Percentiles rank a stretch among this genome's conserved stretches.
Evolutionary conservation across 805 yeast species (phyloP).

Genomic region (Maudiozyma bulderi): DNA sequence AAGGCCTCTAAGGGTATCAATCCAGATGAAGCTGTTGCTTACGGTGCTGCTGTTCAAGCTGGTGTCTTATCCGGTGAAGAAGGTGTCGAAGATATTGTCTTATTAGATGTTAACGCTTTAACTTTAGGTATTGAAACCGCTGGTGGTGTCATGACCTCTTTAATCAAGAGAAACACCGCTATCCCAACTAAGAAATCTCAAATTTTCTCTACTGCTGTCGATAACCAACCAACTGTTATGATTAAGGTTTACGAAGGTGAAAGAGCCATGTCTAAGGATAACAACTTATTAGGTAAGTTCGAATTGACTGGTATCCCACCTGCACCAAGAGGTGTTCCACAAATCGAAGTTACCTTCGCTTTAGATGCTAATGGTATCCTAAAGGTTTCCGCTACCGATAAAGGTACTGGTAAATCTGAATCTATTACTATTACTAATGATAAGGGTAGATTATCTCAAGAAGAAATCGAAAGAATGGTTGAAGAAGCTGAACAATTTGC

Average conservation of each 20-base stretch:
- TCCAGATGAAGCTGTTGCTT: conserved; percentile 99
- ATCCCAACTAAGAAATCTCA: conserved; percentile 94
- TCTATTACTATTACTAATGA: conserved; percentile 88
- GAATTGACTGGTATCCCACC: conserved; percentile 96
- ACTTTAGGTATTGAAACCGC: conserved; percentile 94
- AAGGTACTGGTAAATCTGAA: conserved; percentile 89
- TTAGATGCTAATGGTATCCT: conserved; percentile 95
- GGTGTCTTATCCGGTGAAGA: conserved; percentile 95
- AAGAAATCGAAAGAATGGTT: conserved; percentile 95
- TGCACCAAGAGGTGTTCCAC: conserved; percentile 98
- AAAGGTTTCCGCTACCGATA: conserved; percentile 88
- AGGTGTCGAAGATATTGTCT: conserved; percentile 81
- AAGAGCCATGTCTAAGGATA: conserved; percentile 89
- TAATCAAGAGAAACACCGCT: conserved; percentile 89
- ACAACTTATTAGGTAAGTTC: conserved; percentile 92
- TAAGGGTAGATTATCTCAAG: conserved; percentile 88
- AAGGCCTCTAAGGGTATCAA: conserved; percentile 95
- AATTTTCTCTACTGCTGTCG: conserved; percentile 91
- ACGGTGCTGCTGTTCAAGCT: conserved; percentile 99
- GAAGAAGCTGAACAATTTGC: conserved; percentile 94
- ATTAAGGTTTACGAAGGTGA: conserved; percentile 95
- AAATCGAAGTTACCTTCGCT: conserved; percentile 94
- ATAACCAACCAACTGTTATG: conserved; percentile 90
- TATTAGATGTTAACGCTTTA: conserved; percentile 88
- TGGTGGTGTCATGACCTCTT: conserved; percentile 95